Evolutionary conservation across 2,329 filamentous ascomycete genomes (phyloP).

Genomic region (Cryphonectria carpinicola): DNA sequence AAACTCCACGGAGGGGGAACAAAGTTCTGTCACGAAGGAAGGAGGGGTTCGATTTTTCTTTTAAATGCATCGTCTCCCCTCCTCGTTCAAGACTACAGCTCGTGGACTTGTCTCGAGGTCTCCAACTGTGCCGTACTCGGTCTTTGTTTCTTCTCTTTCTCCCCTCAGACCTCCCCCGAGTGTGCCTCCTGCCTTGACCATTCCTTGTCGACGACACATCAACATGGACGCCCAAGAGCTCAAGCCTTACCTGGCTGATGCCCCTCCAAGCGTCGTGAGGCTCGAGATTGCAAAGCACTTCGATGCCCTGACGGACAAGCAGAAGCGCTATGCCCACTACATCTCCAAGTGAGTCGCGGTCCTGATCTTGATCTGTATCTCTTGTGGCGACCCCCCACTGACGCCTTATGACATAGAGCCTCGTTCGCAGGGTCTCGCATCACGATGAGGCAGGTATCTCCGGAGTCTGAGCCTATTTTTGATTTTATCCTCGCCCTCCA

Average conservation of each 20-base stretch:
- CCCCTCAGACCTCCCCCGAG: slow-evolving; percentile 13
- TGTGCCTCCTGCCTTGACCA: slow-evolving; percentile 6
- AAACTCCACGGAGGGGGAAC: slow-evolving; percentile 12
- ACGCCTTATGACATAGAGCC: slow-evolving; percentile 54
- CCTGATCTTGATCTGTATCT: slow-evolving; percentile 2
- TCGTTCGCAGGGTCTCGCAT: slow-evolving; percentile 78
- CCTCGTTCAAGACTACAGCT: slow-evolving; percentile 21
- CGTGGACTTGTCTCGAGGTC: slow-evolving; percentile 26
- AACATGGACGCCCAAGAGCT: slow-evolving; percentile 65
- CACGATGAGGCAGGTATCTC: slow-evolving; percentile 79
- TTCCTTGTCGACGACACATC: slow-evolving; percentile 31
- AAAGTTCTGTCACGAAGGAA: slow-evolving; percentile 12
- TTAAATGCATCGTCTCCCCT: slow-evolving; percentile 29
- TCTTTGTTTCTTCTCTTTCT: background rate
- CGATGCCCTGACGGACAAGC: slow-evolving; percentile 71
- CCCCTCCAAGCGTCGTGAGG: slow-evolving; percentile 83
- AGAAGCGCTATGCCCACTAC: slow-evolving; percentile 91
- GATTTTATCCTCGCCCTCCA: slow-evolving; percentile 79
- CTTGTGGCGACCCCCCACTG: slow-evolving; percentile 21
- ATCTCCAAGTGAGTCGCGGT: slow-evolving; percentile 70
- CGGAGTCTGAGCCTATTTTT: slow-evolving; percentile 80
- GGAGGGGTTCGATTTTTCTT: background rate
- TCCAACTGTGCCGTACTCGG: slow-evolving; percentile 4
- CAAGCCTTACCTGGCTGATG: slow-evolving; percentile 85
- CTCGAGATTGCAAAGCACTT: slow-evolving; percentile 95